Evolutionary conservation across 83 land plant species (phyloP), one percentile per base, ranked within the genome.

Genomic region (Thuja plicata): DNA sequence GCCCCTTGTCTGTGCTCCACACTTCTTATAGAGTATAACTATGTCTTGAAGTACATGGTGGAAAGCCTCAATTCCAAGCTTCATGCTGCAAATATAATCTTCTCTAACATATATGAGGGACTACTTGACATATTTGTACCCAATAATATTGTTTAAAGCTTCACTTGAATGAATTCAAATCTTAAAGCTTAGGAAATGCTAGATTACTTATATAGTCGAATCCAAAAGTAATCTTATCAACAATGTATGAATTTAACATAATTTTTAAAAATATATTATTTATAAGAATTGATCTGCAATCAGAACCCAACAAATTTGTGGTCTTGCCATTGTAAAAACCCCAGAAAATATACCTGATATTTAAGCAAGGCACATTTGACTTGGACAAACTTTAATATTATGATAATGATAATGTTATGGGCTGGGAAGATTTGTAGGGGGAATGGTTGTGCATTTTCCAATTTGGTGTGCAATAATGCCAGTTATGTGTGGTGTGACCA

Each of bases 401-500:
- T 55, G 38, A 30, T 27, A 35, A 41, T 21, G 34, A 13, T 52
- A 27, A 73, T 96, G 99, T 88, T 97, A 98, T 89, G 99, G 98
- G 54, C 27, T 92, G 43, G 97, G 97, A 1, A 85, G 62, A 90
- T 96, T 92, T 66, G 93, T 91, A 71, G 99, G 99, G 1, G 90
- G 90, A 91, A 87, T 95, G 30, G 90, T 92, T 96, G 99, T 86
- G n/a, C 94, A 13, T 71, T 89, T 46, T 92, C 96, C 9, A 89
- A 89, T 37, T 92, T 95, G 96, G 97, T 94, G 3, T 96, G 99
- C 81, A 41, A 41, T 3, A 82, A 95, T 87, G 94, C 97, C 34
- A 89, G 90, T 11, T 91, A 94, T 66, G 93, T 97, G n/a, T 96
- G 98, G 96, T 96, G 99, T 97, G 99, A 97, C 84, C 92, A 94